Conservation (phyloP, 2,329 filamentous ascomycete genomes). For the Rugonectria rugulosa region DNA sequence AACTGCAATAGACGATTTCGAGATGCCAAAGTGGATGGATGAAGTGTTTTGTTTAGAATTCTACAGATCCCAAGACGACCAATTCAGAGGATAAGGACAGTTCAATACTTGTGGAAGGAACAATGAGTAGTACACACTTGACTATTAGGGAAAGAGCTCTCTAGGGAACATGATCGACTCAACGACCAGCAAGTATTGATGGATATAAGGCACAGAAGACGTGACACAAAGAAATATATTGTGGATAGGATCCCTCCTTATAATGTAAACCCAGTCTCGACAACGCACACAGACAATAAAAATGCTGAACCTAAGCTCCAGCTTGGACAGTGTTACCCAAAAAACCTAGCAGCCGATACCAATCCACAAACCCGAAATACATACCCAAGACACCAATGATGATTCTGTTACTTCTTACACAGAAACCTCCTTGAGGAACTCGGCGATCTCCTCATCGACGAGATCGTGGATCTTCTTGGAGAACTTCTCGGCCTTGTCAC, state of each 20-base stretch:
- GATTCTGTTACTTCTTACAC: slow-evolving; percentile 42
- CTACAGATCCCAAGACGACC: neutral
- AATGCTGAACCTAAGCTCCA: slow-evolving; percentile 27
- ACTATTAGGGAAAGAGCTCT: neutral
- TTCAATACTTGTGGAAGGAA: slow-evolving; percentile 2
- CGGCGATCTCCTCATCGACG: slow-evolving; percentile 67
- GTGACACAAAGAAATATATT: slow-evolving; percentile 24
- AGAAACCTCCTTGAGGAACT: slow-evolving; percentile 63
- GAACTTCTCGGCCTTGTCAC: slow-evolving; percentile 66
- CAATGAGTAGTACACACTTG: too few species aligned
- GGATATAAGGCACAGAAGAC: slow-evolving; percentile 17
- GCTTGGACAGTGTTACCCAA: slow-evolving; percentile 39
- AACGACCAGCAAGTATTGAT: slow-evolving; percentile 6
- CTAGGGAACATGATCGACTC: neutral
- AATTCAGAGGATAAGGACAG: too few species aligned
- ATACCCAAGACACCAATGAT: slow-evolving; percentile 36
- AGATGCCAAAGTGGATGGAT: neutral
- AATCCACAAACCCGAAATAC: slow-evolving; percentile 37
- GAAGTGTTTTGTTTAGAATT: neutral
- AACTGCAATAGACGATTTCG: slow-evolving; percentile 7
- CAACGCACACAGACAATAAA: slow-evolving; percentile 28
- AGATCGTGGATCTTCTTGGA: slow-evolving; percentile 69
- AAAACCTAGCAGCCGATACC: slow-evolving; percentile 31
- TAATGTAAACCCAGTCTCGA: slow-evolving; percentile 9
- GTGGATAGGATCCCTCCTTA: neutral